Base-by-base conservation (phyloP, 495 filamentous ascomycete species). In the Oleoguttula mirabilis region DNA sequence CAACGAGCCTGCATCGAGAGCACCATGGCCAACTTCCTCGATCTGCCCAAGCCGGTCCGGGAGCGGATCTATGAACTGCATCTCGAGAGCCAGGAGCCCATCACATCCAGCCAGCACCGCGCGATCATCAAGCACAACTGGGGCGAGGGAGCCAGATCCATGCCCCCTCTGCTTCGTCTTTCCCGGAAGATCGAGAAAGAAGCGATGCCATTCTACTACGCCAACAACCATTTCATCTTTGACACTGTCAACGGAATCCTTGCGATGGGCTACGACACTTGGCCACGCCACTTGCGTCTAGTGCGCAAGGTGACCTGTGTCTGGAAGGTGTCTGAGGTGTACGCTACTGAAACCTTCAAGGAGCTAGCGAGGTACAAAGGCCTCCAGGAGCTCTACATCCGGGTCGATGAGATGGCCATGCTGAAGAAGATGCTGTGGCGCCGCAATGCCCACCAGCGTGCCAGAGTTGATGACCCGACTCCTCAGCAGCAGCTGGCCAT, bases 191-290 rank as follows among this genome's bases (percentile, higher is more conserved):
- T 41, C 14, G 42, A 51, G 4, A 17, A 42, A 21, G 41, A 51
- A 33, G 48, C 41, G 11, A 42, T 36, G 2, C 27, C 42, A 2
- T 25, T 45, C 36, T 51, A 51, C 37, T 51, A 36, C 37, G 20
- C 30, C 11, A 28, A 46, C n/a, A 51, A 51, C 31, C 23, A 15
- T 21, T 50, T 50, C 31, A 41, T 32, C 10, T n/a, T 36, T 16
- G n/a, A 3, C 10, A 25, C 6, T 19, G 20, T 15, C n/a, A 20
- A 14, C 5, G 14, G 14, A 8, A 11, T 16, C 12, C 36, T 6
- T 5, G 15, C 16, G 12, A 22, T 32, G 2, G 8, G 7, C 7
- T 35, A 35, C 15, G 10, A 17, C 32, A 43, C 28, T 3, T n/a
- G 2, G 15, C 16, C 21, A 1, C 32, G 25, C 1, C 36, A 50